Evolutionary conservation across 2,329 filamentous ascomycete genomes (phyloP).

Genomic region (Xylariaceae sp.): DNA sequence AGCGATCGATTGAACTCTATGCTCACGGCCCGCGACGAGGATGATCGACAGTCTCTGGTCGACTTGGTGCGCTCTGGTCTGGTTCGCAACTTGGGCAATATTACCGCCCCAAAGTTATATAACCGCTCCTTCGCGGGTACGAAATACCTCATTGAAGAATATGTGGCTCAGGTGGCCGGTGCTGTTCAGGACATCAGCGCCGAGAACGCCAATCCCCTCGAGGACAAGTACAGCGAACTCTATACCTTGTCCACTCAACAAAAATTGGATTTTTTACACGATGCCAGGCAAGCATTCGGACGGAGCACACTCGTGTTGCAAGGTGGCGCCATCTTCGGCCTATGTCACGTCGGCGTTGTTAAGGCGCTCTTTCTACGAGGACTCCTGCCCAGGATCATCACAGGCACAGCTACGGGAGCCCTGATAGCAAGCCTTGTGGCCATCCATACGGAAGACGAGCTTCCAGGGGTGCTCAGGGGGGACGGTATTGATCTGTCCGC

Average conservation of each 20-base stretch:
- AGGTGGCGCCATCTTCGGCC: slow-evolving; percentile 83
- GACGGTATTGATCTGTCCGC: slow-evolving; percentile 78
- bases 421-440: slow-evolving; percentile 84
- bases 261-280: slow-evolving; percentile 80
- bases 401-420: slow-evolving; percentile 84
- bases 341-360: slow-evolving; percentile 86
- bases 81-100: slow-evolving; percentile 85
- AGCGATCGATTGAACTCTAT: slow-evolving; percentile 68
- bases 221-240: slow-evolving; percentile 21
- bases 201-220: slow-evolving; percentile 18
- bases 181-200: slow-evolving; percentile 70
- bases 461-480: slow-evolving; percentile 69
- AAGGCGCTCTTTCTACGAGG: slow-evolving; percentile 78
- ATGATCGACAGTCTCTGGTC: slow-evolving; percentile 68
- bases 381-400: slow-evolving; percentile 81
- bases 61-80: slow-evolving; percentile 74
- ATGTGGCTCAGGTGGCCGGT: slow-evolving; percentile 76
- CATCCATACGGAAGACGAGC: slow-evolving; percentile 79
- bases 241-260: slow-evolving; percentile 59
- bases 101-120: slow-evolving; percentile 74
- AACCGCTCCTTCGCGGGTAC: slow-evolving; percentile 83
- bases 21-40: slow-evolving; percentile 60
- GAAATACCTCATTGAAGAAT: slow-evolving; percentile 86
- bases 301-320: slow-evolving; percentile 80
- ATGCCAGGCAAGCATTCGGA: slow-evolving; percentile 83